phyloP scores from a whole-genome alignment of 495 filamentous ascomycete species.

The Jackrogersella minutella region DNA sequence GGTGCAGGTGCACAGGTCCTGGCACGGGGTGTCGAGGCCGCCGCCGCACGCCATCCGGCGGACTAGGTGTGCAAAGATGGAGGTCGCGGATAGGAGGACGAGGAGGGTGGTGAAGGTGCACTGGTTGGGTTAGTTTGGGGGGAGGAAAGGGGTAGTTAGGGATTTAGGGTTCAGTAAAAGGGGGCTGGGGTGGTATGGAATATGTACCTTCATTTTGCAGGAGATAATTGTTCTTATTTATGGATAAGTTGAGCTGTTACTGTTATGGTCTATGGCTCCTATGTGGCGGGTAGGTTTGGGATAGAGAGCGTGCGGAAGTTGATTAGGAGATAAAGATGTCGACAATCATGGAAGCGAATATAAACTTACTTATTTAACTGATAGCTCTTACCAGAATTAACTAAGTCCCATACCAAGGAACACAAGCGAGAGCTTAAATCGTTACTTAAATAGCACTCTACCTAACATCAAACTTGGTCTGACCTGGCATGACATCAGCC shows the following conservation, averaged over 20 bases:
- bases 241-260: no score
- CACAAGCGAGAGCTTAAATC: background rate
- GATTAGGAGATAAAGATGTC: background rate
- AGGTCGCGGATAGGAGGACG: background rate
- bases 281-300: no score
- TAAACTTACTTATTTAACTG: no score
- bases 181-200: background rate
- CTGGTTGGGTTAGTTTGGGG: background rate
- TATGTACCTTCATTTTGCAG: no score
- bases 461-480: background rate
- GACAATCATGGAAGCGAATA: background rate
- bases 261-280: no score
- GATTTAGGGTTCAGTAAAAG: background rate
- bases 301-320: no score
- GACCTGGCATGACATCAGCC: background rate
- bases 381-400: no score
- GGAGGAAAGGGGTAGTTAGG: background rate
- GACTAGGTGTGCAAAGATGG: background rate
- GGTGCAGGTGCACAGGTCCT: conserved; percentile 32
- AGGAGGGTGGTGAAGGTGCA: conserved; percentile 10
- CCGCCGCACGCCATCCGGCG: conserved; percentile 31
- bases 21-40: conserved; percentile 34
- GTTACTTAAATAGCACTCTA: background rate
- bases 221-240: no score
- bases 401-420: no score